phyloP scores from a whole-genome alignment of 2,329 filamentous ascomycete genomes.

The Ilyonectria mors-panacis region DNA sequence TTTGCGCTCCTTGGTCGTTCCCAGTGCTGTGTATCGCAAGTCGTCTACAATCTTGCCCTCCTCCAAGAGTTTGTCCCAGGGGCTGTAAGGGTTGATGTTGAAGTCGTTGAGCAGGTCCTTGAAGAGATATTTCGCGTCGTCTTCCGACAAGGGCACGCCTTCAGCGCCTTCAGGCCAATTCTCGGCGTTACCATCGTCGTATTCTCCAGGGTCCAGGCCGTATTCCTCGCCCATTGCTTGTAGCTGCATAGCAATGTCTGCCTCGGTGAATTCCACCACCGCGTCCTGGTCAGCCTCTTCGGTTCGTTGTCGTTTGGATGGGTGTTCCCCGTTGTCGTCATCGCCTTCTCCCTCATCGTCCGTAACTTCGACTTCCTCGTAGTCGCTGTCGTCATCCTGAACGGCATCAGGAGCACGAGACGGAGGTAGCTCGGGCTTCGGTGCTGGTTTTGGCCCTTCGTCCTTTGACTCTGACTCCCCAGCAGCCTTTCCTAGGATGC shows the following conservation, averaged over 20 bases:
- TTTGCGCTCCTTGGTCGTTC: conserved; percentile 84
- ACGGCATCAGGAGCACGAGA: conserved; percentile 14
- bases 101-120: conserved; percentile 88
- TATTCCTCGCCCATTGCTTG: conserved; percentile 92
- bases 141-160: conserved; percentile 78
- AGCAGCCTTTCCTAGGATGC: conserved; percentile 71
- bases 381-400: conserved; percentile 73
- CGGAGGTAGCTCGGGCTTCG: conserved; percentile 5
- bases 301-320: conserved; percentile 77
- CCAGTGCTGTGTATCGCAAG: conserved; percentile 85
- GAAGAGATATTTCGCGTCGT: conserved; percentile 85
- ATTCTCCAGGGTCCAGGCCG: conserved; percentile 82
- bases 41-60: conserved; percentile 88
- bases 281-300: conserved; percentile 67
- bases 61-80: conserved; percentile 92
- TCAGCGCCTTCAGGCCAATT: conserved; percentile 80
- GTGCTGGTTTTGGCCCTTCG: conserved; percentile 23
- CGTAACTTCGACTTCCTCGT: conserved; percentile 79
- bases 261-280: conserved; percentile 88
- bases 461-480: conserved; percentile 38
- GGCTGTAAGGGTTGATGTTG: conserved; percentile 86
- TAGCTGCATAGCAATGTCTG: conserved; percentile 93
- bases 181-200: conserved; percentile 74
- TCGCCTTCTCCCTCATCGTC: conserved; percentile 62
- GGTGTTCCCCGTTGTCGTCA: conserved; percentile 53